phyloP scores from a whole-genome alignment of 768 basidiomycete genomes.

The Boletellus ananas region DNA sequence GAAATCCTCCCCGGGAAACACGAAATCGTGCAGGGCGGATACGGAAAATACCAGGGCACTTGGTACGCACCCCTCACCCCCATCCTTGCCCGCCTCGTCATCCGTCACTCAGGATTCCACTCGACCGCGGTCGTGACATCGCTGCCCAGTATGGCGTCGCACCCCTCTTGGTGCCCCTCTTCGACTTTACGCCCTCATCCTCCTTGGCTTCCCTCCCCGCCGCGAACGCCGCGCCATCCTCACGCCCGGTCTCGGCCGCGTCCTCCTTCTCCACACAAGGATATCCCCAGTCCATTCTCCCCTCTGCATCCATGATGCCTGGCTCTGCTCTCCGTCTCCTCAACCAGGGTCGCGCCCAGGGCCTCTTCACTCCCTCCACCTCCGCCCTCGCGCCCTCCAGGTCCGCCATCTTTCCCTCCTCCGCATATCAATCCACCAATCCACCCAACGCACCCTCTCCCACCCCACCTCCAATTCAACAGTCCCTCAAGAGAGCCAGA shows the following conservation, averaged over 20 bases:
- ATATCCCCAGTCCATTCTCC: conserved; percentile 55
- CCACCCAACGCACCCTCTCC: conserved; percentile 50
- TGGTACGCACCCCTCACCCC: conserved; percentile 56
- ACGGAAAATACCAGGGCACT: conserved; percentile 98
- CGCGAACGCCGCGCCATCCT: conserved; percentile 43
- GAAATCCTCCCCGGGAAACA: conserved; percentile 94
- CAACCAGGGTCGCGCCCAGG: conserved; percentile 83
- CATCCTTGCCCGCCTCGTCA: conserved; percentile 6
- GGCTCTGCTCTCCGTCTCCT: conserved; percentile 80
- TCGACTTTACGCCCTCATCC: conserved; percentile 85
- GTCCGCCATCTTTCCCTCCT: conserved; percentile 51
- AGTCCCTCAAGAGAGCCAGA: conserved; percentile 56
- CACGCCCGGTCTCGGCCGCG: conserved; percentile 64
- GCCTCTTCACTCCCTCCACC: conserved; percentile 81
- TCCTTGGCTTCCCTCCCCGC: conserved; percentile 68
- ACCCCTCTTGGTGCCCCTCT: conserved; percentile 80
- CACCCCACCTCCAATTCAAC: conserved; percentile 46
- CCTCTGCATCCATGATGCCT: conserved; percentile 83
- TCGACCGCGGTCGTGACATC: conserved; percentile 90
- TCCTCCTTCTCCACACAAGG: conserved; percentile 59
- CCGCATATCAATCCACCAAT: conserved; percentile 44
- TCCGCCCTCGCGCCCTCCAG: conserved; percentile 49
- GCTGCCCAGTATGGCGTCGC: conserved; percentile 91
- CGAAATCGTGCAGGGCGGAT: conserved; percentile 98
- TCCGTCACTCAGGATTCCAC: conserved; percentile 73